Evolutionary conservation across 2,329 filamentous ascomycete genomes (phyloP).

Genomic region (Xylaria sp.): DNA sequence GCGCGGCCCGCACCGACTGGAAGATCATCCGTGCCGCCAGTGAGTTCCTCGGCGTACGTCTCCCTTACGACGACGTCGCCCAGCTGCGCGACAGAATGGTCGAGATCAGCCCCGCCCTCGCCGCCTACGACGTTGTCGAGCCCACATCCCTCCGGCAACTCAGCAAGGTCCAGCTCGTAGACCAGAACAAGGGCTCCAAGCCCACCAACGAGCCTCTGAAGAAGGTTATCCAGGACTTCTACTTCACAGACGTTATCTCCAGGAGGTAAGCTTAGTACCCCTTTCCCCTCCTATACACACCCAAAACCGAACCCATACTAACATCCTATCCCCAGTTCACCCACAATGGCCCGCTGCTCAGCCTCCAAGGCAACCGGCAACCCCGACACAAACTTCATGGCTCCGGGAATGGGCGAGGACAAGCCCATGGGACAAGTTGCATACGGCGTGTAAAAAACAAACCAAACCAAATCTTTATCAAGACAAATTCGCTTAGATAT

Average conservation of each 20-base stretch:
- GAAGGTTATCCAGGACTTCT: conserved; percentile 92
- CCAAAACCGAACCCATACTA: conserved; percentile 8
- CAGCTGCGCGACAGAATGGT: conserved; percentile 87
- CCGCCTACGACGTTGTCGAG: conserved; percentile 88
- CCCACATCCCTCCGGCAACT: conserved; percentile 66
- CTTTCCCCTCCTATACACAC: background rate
- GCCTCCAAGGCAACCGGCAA: conserved; percentile 82
- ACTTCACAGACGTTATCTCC: conserved; percentile 95
- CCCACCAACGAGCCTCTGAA: conserved; percentile 67
- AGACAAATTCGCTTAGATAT: too few species aligned
- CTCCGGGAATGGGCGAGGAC: conserved; percentile 60
- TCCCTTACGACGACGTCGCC: conserved; percentile 91
- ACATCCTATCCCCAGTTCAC: conserved; percentile 58
- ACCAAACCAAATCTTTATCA: background rate
- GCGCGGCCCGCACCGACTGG: conserved; percentile 92
- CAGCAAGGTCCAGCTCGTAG: conserved; percentile 90
- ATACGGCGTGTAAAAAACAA: conserved; percentile 46
- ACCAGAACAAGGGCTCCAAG: conserved; percentile 88
- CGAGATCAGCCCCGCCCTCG: conserved; percentile 85
- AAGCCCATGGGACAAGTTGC: conserved; percentile 57
- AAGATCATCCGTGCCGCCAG: conserved; percentile 93
- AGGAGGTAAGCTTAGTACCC: conserved; percentile 63
- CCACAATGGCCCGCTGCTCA: conserved; percentile 96
- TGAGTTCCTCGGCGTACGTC: conserved; percentile 80
- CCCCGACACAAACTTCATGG: conserved; percentile 74